Evolutionary conservation across 2,329 filamentous ascomycete species (phyloP).

Genomic region (Claviceps fusiformis): DNA sequence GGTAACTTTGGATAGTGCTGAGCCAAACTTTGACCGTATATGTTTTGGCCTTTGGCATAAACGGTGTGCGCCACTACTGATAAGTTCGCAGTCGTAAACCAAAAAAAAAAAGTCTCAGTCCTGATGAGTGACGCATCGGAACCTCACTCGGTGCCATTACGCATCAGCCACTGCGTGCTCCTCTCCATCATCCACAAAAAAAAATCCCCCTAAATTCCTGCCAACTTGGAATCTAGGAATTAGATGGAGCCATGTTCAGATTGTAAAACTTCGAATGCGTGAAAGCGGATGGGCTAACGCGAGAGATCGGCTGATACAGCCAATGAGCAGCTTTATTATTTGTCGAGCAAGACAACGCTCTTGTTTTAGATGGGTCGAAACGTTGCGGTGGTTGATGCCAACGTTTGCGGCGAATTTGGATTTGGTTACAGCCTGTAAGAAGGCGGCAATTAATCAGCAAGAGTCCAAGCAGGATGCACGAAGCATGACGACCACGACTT

Average conservation of each 20-base stretch:
- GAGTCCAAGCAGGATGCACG: slow-evolving; percentile 3
- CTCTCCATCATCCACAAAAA: not conserved
- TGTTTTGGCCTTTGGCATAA: not conserved
- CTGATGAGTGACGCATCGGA: not conserved
- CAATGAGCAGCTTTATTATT: slow-evolving; percentile 8
- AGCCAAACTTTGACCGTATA: not conserved
- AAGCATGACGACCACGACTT: not conserved
- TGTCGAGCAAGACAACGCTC: not conserved
- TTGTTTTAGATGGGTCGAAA: not conserved
- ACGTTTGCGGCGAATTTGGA: slow-evolving; percentile 2
- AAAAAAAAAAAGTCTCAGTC: not conserved
- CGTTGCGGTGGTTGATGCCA: slow-evolving; percentile 1
- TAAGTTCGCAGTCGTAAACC: not conserved
- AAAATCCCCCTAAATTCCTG: not conserved
- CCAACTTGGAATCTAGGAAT: not conserved
- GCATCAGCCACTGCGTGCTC: not conserved
- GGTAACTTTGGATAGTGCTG: not conserved
- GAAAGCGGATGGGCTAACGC: not conserved
- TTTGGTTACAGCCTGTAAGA: slow-evolving; percentile 16
- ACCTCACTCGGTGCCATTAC: not conserved
- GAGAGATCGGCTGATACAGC: not conserved
- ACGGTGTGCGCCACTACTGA: not conserved
- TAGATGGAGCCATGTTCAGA: not conserved
- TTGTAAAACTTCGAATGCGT: not conserved
- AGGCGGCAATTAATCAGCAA: slow-evolving; percentile 23